A percentile compares a stretch with the other conserved stretches of the same genome.
phyloP scores from a whole-genome alignment of 768 basidiomycete species.

The Russula griseocarnosa region DNA sequence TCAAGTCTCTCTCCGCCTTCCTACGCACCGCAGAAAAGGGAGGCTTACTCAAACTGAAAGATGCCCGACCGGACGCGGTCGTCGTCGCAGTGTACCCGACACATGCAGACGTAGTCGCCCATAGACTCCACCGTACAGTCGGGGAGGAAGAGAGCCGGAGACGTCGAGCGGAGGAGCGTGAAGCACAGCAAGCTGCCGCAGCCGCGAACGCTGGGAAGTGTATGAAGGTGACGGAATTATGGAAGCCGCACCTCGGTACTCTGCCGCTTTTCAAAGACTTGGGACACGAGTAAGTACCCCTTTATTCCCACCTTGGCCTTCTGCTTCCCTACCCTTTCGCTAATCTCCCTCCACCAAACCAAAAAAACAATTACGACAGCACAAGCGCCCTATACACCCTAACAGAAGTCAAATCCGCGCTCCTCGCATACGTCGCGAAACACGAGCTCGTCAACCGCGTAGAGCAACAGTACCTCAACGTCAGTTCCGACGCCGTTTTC shows the following conservation, averaged over 20 bases:
- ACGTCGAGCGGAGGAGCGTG: conserved; percentile 55
- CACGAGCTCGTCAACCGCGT: conserved; percentile 60
- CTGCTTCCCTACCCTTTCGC: neutral
- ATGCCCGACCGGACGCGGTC: conserved; percentile 38
- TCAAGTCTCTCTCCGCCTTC: conserved; percentile 80
- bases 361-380: conserved; percentile 37
- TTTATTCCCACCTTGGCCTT: neutral
- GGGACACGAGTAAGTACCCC: conserved; percentile 51
- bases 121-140: conserved; percentile 54
- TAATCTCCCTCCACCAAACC: neutral
- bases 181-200: conserved; percentile 50
- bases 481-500: conserved; percentile 44
- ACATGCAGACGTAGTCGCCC: conserved; percentile 55
- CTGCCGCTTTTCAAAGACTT: conserved; percentile 59
- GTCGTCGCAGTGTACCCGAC: conserved; percentile 47
- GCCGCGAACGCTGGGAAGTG: conserved; percentile 44
- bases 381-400: conserved; percentile 50
- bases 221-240: conserved; percentile 61
- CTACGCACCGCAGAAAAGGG: conserved; percentile 75
- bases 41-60: conserved; percentile 66
- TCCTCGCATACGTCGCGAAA: conserved; percentile 60
- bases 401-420: conserved; percentile 50
- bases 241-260: conserved; percentile 65
- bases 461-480: conserved; percentile 67
- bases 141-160: conserved; percentile 61